Evolutionary conservation across 495 filamentous ascomycete genomes (phyloP).

Genomic region (Delitschia confertaspora): DNA sequence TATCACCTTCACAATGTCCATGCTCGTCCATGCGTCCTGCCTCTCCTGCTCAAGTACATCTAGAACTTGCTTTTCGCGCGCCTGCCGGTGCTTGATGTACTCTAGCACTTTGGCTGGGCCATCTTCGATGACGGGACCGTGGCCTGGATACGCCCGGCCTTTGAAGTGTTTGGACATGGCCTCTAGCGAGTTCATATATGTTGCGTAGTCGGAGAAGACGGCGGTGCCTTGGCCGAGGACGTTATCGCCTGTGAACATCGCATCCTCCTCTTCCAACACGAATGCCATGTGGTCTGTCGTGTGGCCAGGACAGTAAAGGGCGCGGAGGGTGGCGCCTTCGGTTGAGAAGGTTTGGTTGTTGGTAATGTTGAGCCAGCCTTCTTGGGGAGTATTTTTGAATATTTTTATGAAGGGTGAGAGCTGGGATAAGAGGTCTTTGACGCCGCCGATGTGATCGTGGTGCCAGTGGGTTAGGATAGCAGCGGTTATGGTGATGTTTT

Average conservation of each 20-base stretch:
- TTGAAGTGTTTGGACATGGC: conserved; percentile 56
- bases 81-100: conserved; percentile 72
- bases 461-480: conserved; percentile 88
- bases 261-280: conserved; percentile 58
- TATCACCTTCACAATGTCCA: conserved; percentile 77
- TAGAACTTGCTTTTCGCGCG: conserved; percentile 75
- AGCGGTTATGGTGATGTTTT: conserved; percentile 54
- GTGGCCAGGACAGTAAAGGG: conserved; percentile 76
- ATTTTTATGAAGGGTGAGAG: conserved; percentile 51
- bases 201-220: conserved; percentile 74
- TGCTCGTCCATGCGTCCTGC: conserved; percentile 48
- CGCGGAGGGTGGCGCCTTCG: conserved; percentile 67
- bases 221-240: conserved; percentile 89
- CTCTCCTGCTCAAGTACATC: conserved; percentile 48
- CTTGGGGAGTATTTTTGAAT: conserved; percentile 44
- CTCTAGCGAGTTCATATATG: conserved; percentile 64
- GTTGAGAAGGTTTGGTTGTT: conserved; percentile 67
- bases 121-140: conserved; percentile 67
- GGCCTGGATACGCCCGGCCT: conserved; percentile 79
- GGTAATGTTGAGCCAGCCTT: conserved; percentile 34
- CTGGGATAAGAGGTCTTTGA: conserved; percentile 54
- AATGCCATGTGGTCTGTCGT: conserved; percentile 72
- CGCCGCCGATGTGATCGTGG: conserved; percentile 69
- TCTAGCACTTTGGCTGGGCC: conserved; percentile 57
- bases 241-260: conserved; percentile 91